Evolutionary conservation across 352 stramenopile species (phyloP), one percentile per base, ranked within the genome.

Genomic region (Phytopythium aichiense): DNA sequence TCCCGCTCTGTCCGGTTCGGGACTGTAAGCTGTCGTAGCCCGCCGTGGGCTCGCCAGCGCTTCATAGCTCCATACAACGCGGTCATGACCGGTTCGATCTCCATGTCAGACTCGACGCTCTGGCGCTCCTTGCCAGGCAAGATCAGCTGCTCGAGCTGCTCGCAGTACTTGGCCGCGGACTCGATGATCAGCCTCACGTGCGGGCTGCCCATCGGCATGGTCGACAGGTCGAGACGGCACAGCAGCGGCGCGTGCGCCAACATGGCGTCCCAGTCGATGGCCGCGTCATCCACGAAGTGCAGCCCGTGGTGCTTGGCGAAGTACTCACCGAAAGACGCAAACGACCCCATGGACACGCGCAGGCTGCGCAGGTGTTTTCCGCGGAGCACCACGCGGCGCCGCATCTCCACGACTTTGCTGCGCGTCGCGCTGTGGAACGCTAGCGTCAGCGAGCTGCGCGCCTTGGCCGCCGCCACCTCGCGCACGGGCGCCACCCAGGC

Each of bases 11-110:
- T 52, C 15, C 69, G 58, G 5, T 67, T 76, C 2, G 74, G 57
- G 28, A 78, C 53, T 22, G 67, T 65, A 18, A 82, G 30, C 45
- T 82, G 66, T 11, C 77, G 75, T 2, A 82, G 59, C 0, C 73
- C 73, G 5, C 73, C 73, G n/a, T 51, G 66, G 22, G 56, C 63
- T 2, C 69, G 42, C 71, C 71, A 78, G 25, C 59, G 67, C 63
- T 63, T 28, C 37, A 82, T 59, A 22, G 71, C 64, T 23, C 40
- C n/a, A n/a, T 67, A 71, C 11, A 79, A 8, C 16, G 67, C 68
- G 3, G 60, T 25, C 56, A 76, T 68, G 15, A 82, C n/a, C 13
- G 55, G 63, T 20, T 49, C 46, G 30, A 77, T 64, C 0, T 64
- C 37, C 1, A 16, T 16, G 18, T 56, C 70, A 0, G 63, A 30